A percentile compares a stretch with the other conserved stretches of the same genome.
phyloP scores from a whole-genome alignment of 1,284 basidiomycete species.

The Rhodofomes roseus region DNA sequence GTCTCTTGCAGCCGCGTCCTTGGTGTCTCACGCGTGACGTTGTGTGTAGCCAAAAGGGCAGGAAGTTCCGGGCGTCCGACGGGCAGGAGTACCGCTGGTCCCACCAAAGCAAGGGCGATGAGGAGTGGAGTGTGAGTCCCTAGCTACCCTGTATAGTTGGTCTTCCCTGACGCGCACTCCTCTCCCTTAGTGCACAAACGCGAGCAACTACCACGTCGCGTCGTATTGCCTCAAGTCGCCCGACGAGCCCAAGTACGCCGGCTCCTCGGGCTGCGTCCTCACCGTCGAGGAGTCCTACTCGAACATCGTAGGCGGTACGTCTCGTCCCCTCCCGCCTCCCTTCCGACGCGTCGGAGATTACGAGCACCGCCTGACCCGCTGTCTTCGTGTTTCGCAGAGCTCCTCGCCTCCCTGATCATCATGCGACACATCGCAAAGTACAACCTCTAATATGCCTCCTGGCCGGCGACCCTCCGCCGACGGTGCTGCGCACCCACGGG shows the following conservation, averaged over 20 bases:
- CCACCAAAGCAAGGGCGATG: conserved; percentile 39
- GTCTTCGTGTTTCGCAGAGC: conserved; percentile 35
- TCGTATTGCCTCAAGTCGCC: conserved; percentile 53
- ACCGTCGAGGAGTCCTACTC: conserved; percentile 59
- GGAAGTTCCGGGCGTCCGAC: conserved; percentile 56
- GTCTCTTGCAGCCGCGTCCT: conserved; percentile 2
- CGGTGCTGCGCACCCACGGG: background rate
- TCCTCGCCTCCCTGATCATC: conserved; percentile 56
- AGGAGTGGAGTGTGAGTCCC: conserved; percentile 58
- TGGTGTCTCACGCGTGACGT: background rate
- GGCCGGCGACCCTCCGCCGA: background rate
- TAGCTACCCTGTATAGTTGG: background rate
- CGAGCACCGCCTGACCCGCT: background rate
- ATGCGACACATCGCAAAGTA: conserved; percentile 63
- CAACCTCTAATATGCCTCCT: conserved; percentile 34
- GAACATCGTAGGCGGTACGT: conserved; percentile 50
- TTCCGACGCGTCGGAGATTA: background rate
- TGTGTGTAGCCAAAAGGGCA: conserved; percentile 30
- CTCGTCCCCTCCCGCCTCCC: background rate
- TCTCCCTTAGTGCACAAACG: conserved; percentile 47
- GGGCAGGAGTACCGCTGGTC: conserved; percentile 58
- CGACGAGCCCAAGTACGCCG: conserved; percentile 49
- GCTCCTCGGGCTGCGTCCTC: conserved; percentile 56
- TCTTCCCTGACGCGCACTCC: background rate
- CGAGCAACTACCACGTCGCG: conserved; percentile 47